Base-by-base conservation (phyloP, 441 rosid species). In the Metrosideros polymorpha region DNA sequence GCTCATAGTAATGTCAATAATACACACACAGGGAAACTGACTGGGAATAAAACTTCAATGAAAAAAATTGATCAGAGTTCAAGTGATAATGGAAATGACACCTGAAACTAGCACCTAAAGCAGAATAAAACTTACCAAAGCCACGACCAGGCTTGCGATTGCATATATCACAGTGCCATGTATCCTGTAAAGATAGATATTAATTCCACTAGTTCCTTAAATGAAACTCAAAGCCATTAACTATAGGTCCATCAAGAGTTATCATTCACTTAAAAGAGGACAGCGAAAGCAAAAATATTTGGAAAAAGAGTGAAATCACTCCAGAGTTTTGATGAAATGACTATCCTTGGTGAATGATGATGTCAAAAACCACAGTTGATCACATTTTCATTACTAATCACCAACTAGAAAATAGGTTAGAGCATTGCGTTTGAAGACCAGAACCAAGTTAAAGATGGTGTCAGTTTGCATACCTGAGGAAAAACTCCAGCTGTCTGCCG, bases 401-500 rank as follows among this genome's bases (percentile, higher is more conserved):
- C 82, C 49, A 75, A 22, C 49, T 75, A 75, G 82, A 75, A 42
- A 75, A 75, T 22, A 75, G 49, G 49, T 75, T 66, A 24, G 45
- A 35, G n/a, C 5, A 66, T 35, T 35, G n/a, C 45, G 4, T 66
- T 32, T 39, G 18, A 32, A 66, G 27, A 66, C 77, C 77, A 66
- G 27, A 32, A 66, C 77, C 77, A 66, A 32, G 77, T 52, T 42
- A 83, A 51, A 35, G 49, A 55, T 53, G 15, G 59, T 53, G 55
- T n/a, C 55, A 53, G 57, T 83, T 51, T 32, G 76, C 92, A 87
- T 49, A 95, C 98, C 96, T 95, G 98, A 83, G 97, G 96, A 71
- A 94, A 93, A 90, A 94, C 98, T 84, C 98, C 98, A 57, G 92
- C 90, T 43, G 97, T 89, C 90, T 94, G 98, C 32, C 95, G 89